These are phyloP conservation scores for Fusarium sp. DNA, from an alignment of 2,329 filamentous ascomycete species.

Conservation along the genomic window DNA sequence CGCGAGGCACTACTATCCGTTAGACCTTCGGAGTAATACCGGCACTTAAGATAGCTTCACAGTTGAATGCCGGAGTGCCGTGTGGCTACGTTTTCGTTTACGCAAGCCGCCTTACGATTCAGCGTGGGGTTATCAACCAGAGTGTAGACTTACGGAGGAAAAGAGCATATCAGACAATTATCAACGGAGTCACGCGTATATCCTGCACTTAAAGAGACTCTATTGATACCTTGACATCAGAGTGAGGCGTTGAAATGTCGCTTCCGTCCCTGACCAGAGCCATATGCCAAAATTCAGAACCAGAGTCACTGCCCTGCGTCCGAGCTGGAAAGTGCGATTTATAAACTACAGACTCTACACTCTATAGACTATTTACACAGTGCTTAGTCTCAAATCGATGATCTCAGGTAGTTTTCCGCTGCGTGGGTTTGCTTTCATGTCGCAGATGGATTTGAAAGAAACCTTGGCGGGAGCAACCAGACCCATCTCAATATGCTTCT, in stretches of 20 bases:
- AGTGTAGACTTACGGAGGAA: fast-evolving
- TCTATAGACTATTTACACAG: not conserved
- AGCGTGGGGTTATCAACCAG: not conserved
- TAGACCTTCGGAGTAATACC: not conserved
- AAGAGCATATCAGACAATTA: not conserved
- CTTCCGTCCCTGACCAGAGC: not conserved
- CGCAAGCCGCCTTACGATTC: not conserved
- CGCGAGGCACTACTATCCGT: not conserved
- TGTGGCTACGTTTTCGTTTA: not conserved
- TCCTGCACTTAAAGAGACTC: too few relatives aligned
- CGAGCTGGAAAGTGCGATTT: fast-evolving
- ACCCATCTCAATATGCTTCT: not conserved
- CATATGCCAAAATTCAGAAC: too few relatives aligned
- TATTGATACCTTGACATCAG: not conserved
- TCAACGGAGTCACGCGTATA: not conserved
- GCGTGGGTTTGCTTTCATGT: not conserved
- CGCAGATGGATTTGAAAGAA: not conserved
- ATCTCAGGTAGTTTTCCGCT: slow-evolving; percentile 2
- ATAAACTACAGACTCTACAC: not conserved
- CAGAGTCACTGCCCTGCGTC: not conserved
- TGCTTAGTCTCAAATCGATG: not conserved
- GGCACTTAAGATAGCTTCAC: not conserved
- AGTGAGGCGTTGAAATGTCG: fast-evolving
- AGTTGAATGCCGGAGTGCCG: not conserved
- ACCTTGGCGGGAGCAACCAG: not conserved